Evolutionary conservation across 345 rosid species (phyloP).

Genomic region (Hibiscus trionum): DNA sequence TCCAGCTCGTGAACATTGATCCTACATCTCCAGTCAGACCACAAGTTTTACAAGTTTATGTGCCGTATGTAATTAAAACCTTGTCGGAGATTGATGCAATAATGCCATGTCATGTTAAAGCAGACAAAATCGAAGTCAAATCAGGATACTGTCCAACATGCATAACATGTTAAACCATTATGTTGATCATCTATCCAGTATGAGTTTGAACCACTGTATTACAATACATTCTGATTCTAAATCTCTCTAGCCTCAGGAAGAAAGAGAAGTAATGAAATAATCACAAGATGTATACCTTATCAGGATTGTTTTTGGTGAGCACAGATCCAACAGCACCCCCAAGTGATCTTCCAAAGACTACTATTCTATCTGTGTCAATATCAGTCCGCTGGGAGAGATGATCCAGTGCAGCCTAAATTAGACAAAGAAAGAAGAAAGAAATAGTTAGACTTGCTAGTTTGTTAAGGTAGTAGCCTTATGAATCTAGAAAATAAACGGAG

Average conservation of each 20-base stretch:
- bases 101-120: neutral
- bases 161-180: neutral
- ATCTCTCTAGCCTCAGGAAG: neutral
- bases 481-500: neutral
- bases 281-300: slow-evolving; percentile 45
- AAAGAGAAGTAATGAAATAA: neutral
- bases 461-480: slow-evolving; percentile 3
- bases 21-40: neutral
- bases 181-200: neutral
- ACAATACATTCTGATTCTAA: neutral
- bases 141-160: neutral
- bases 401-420: slow-evolving; percentile 83
- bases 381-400: slow-evolving; percentile 84
- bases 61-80: neutral
- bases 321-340: slow-evolving; percentile 98
- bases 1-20: neutral
- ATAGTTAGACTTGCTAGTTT: slow-evolving; percentile 6
- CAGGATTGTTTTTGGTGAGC: slow-evolving; percentile 82
- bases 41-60: neutral
- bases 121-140: neutral
- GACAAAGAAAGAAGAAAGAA: neutral
- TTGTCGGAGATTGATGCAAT: neutral
- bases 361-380: slow-evolving; percentile 80
- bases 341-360: slow-evolving; percentile 95
- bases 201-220: neutral